Conservation (phyloP, 768 basidiomycete species). For the Lactifluus rugatus region DNA sequence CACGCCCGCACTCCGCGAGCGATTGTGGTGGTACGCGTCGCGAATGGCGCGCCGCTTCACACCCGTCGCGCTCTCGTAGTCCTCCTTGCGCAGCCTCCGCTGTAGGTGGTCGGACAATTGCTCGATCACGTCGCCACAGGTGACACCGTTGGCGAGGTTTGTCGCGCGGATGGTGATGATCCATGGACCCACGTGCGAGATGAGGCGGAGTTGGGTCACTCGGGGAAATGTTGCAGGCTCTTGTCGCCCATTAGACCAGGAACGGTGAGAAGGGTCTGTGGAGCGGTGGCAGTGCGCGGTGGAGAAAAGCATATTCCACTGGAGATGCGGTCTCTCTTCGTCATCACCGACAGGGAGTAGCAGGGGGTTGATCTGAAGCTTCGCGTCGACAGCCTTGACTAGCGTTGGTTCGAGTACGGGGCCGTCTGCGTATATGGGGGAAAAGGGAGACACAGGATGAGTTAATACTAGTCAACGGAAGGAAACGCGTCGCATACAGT, state of each 20-base stretch:
- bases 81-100: conserved; percentile 39
- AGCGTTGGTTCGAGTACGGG: conserved; percentile 61
- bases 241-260: conserved; percentile 58
- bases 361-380: conserved; percentile 50
- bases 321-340: conserved; percentile 42
- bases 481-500: conserved; percentile 29
- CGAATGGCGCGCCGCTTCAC: conserved; percentile 35
- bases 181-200: conserved; percentile 50
- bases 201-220: conserved; percentile 39
- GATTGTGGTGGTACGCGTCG: conserved; percentile 53
- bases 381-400: conserved; percentile 38
- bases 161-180: conserved; percentile 39
- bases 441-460: background rate
- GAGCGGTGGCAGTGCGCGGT: conserved; percentile 53
- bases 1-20: conserved; percentile 50
- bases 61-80: conserved; percentile 37
- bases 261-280: conserved; percentile 45
- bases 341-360: conserved; percentile 36
- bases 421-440: conserved; percentile 37
- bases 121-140: conserved; percentile 59
- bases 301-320: conserved; percentile 68
- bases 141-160: conserved; percentile 42
- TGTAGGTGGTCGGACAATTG: conserved; percentile 42
- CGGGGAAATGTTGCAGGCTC: conserved; percentile 62
- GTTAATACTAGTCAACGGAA: conserved; percentile 2